These are phyloP conservation scores for Phytophthora tubulina DNA, from an alignment of 352 stramenopile species.

Conservation along the genomic window DNA sequence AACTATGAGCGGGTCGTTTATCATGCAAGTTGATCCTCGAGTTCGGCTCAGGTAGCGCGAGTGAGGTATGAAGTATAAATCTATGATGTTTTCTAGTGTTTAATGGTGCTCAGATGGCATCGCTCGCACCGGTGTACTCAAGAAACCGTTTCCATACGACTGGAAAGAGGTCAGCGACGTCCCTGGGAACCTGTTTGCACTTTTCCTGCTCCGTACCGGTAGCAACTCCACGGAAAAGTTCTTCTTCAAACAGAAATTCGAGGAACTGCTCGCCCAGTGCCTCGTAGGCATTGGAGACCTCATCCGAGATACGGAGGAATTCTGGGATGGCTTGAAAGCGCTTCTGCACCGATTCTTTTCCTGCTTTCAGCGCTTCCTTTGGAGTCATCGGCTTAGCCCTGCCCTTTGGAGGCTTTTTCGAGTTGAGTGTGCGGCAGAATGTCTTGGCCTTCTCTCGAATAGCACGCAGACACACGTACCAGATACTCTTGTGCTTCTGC, in stretches of 20 bases:
- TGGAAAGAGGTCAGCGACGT: slow-evolving; percentile 75
- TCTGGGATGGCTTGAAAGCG: slow-evolving; percentile 66
- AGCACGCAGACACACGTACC: slow-evolving; percentile 88
- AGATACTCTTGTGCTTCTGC: slow-evolving; percentile 88
- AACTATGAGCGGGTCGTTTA: slow-evolving; percentile 15
- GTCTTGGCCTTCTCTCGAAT: slow-evolving; percentile 87
- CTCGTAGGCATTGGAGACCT: slow-evolving; percentile 51
- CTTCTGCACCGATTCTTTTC: slow-evolving; percentile 49
- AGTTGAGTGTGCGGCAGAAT: slow-evolving; percentile 53
- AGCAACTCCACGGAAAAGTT: slow-evolving; percentile 41
- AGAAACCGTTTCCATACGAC: slow-evolving; percentile 82
- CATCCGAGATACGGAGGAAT: slow-evolving; percentile 62
- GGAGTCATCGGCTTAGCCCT: slow-evolving; percentile 28
- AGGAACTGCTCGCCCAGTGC: slow-evolving; percentile 71
- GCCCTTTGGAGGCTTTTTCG: slow-evolving; percentile 38
- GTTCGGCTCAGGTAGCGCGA: slow-evolving; percentile 8
- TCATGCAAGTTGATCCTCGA: slow-evolving; percentile 14
- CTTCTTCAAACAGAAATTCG: slow-evolving; percentile 58
- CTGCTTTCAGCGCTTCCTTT: slow-evolving; percentile 27
- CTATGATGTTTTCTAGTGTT: slow-evolving; percentile 39
- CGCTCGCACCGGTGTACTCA: slow-evolving; percentile 49
- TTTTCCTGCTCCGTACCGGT: slow-evolving; percentile 39
- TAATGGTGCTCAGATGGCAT: slow-evolving; percentile 46
- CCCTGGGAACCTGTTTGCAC: slow-evolving; percentile 32
- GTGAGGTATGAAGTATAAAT: slow-evolving; percentile 28